Base-by-base conservation (phyloP, 441 rosid species). In the Jatropha podagrica region DNA sequence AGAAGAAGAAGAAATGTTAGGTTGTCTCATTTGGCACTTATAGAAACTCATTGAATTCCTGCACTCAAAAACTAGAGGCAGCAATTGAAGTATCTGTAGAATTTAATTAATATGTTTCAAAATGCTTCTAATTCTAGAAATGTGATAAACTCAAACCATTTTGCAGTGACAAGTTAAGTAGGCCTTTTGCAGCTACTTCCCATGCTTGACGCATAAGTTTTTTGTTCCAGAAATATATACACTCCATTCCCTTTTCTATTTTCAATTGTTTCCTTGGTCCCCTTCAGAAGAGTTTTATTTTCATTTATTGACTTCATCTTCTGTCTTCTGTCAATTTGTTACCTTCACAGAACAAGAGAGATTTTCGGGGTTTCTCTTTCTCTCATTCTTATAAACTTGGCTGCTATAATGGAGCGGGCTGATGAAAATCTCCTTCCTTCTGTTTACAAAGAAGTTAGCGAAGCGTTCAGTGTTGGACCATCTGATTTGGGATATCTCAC, bases 361-460 rank as follows among this genome's bases (percentile, higher is more conserved):
- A 63, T 96, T 63, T 89, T 87, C 40, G 98, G 99, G 61, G 72
- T 95, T 82, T 91, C 99, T 66, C 79, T 93, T 14, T 95, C 99
- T 66, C 82, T 95, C 76, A 75, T 95, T 61, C 89, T 93, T 0
- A 95, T 95, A 81, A 92, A 95, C 85, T 71, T 95, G 86, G 98
- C 97, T 63, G 92, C 98, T 26, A 89, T 93, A 44, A 95, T 95
- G 99, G 99, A 93, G 75, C 84, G 94, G 6, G 97, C 99, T 14
- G 99, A 95, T 46, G 99, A 95, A 84, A 95, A 93, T 80, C 93
- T 93, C 44, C 88, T 95, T 41, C 99, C 98, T 2, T 79, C 97
- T 15, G 98, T 95, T 41, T 93, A 95, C 81, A 95, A 92, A 88
- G 99, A 95, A 95, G 97, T 95, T 61, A 95, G 99, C 69, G 98